Base-by-base conservation (phyloP, 495 filamentous ascomycete genomes). In the Jackrogersella minutella region DNA sequence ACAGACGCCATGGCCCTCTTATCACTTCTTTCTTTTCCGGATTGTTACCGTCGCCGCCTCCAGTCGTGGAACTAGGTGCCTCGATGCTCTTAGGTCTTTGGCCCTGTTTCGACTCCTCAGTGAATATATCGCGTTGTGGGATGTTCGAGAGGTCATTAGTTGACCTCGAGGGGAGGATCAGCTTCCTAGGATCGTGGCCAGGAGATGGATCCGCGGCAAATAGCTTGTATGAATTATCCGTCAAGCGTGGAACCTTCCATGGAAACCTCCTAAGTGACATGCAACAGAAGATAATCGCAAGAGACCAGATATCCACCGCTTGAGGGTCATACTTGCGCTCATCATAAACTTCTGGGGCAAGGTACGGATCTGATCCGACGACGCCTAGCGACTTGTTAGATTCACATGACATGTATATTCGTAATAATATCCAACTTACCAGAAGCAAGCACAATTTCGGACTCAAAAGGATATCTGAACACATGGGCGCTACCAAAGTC, bases 231-330 rank as follows among this genome's bases (percentile, higher is more conserved):
- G 94, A 97, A 74, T 93, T 97, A 78, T 99, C 95, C 9, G 89
- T 91, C 70, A 93, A 80, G 30, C 94, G 87, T 16, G 95, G 95
- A 31, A 93, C 88, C 80, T 99, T 99, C 95, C 95, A 99, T 0
- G 96, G 95, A 74, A 98, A 99, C 13, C 96, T 84, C 33, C 95
- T 84, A 30, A 99, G 85, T 19, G 92, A 93, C 95, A 99, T 99
- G 81, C 95, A 99, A 75, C 95, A 97, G 79, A 95, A 98, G 58
- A 99, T 97, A 73, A 99, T 98, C 21, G 95, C 95, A 37, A 99
- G 82, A 17, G 95, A 99, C 95, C 95, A 99, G 64, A 99, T 90
- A 82, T 99, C 95, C 9, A 93, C 90, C 13, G 92, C 92, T 66
- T 92, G 91, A 3, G 95, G 94, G 69, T 99, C 93, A 77, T 99